These are phyloP conservation scores for Nemania sp. DNA, from an alignment of 2,329 filamentous ascomycete species.

Conservation along the genomic window DNA sequence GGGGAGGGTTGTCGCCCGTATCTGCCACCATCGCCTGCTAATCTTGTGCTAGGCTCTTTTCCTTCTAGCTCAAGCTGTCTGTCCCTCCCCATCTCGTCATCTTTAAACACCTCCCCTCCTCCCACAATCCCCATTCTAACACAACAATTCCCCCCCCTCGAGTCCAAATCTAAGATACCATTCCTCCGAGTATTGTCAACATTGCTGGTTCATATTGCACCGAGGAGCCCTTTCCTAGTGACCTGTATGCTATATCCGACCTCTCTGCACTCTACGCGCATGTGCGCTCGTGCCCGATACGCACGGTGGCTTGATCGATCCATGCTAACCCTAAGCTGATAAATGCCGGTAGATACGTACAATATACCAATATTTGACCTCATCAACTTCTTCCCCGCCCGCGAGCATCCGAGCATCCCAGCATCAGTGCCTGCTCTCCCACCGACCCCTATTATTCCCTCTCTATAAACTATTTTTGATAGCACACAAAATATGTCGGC, in stretches of 20 bases:
- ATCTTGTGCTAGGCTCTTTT: slow-evolving; percentile 38
- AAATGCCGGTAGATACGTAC: slow-evolving; percentile 37
- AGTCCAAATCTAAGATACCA: slow-evolving; percentile 35
- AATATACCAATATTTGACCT: slow-evolving; percentile 42
- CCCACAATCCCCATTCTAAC: slow-evolving; percentile 41
- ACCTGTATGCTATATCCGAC: slow-evolving; percentile 27
- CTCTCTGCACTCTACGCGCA: background rate
- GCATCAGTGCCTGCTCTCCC: slow-evolving; percentile 28
- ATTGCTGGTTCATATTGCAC: slow-evolving; percentile 27
- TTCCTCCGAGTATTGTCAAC: slow-evolving; percentile 28
- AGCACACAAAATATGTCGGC: slow-evolving; percentile 70
- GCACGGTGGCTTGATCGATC: slow-evolving; percentile 45
- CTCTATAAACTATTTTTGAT: slow-evolving; percentile 31
- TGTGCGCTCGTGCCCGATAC: slow-evolving; percentile 41
- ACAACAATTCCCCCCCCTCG: slow-evolving; percentile 37
- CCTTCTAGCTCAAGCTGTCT: slow-evolving; percentile 35
- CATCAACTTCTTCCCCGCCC: slow-evolving; percentile 43
- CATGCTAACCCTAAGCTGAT: slow-evolving; percentile 48
- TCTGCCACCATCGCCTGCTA: slow-evolving; percentile 43
- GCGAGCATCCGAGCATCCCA: slow-evolving; percentile 35
- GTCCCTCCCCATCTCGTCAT: slow-evolving; percentile 40
- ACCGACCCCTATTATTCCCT: slow-evolving; percentile 28
- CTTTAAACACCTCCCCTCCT: slow-evolving; percentile 39
- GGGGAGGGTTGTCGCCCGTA: slow-evolving; percentile 29
- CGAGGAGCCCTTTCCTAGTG: slow-evolving; percentile 8